Evolutionary conservation across 2,329 filamentous ascomycete genomes (phyloP), one percentile per base, ranked within the genome.

Genomic region (Hypoxylon sp.): DNA sequence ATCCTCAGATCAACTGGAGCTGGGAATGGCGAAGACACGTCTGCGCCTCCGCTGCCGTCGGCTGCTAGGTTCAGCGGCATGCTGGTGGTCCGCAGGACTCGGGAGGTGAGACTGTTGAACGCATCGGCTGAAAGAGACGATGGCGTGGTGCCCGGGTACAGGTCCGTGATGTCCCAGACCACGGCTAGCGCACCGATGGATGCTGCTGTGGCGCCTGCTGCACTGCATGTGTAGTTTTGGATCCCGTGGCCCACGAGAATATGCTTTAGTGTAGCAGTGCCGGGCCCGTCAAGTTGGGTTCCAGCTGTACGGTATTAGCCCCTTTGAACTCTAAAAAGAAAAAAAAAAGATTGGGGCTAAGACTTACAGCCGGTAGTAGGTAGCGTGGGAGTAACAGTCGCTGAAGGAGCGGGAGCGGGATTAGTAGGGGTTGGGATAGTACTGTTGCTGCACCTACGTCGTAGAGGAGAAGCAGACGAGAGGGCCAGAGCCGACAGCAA

Each of bases 141-240:
- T 53, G 66, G 50, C 4, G 80, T 72, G 5, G 80, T 79, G 21
- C 80, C 80, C 0, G 87, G 86, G 76, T 85, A 87, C n/a, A 88
- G 79, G 3, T 69, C 32, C 11, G 83, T 85, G 70, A 84, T 80
- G 73, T 90, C 87, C 83, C 87, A 89, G 65, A 90, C 84, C 59
- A 86, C 84, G 67, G 88, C 88, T 23, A 89, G 80, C 50, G 88
- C 88, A 49, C 88, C 88, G 19, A 79, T 76, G n/a, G 83, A 77
- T 5, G 73, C 73, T 30, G 83, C 80, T 0, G 73, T 70, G 2
- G 76, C 77, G 9, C 79, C 76, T 14, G 74, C 69, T 11, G 73
- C 61, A 30, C 73, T 76, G 79, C 89, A 91, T 38, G 87, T 89
- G 82, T 91, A 91, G 84, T 91, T 91, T 75, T 91, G 89, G 73